Evolutionary conservation across 371 early-diverging fungal genomes (phyloP).

Genomic region (Quaeritorhiza haematococci): DNA sequence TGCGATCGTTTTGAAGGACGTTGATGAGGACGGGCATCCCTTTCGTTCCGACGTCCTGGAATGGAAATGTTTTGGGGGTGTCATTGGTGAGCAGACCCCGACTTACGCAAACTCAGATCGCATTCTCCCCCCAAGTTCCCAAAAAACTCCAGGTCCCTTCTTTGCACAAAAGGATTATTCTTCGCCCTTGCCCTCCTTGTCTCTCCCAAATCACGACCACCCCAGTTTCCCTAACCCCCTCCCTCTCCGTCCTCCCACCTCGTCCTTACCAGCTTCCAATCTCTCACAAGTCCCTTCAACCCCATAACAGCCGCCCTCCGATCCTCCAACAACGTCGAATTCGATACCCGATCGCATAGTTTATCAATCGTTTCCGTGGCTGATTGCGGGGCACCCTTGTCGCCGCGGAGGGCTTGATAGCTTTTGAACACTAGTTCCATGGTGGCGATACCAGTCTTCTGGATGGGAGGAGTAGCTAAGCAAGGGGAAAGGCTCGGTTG

Average conservation of each 20-base stretch:
- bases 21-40: slow-evolving; percentile 69
- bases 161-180: no score
- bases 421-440: slow-evolving; percentile 79
- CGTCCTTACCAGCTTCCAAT: slow-evolving; percentile 60
- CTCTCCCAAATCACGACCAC: background rate
- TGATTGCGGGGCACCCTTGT: slow-evolving; percentile 70
- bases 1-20: slow-evolving; percentile 68
- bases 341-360: slow-evolving; percentile 77
- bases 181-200: no score
- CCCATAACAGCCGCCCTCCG: slow-evolving; percentile 80
- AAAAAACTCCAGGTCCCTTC: no score
- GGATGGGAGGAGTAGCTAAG: no score
- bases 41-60: slow-evolving; percentile 77
- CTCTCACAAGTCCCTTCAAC: slow-evolving; percentile 78
- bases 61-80: background rate
- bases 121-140: no score
- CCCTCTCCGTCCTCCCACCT: no score
- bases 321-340: slow-evolving; percentile 84
- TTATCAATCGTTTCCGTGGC: slow-evolving; percentile 81
- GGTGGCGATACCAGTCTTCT: background rate
- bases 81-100: background rate
- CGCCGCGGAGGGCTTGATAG: slow-evolving; percentile 74
- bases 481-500: no score
- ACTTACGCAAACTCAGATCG: background rate
- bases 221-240: background rate